A percentile compares a stretch with the other conserved stretches of the same genome.
phyloP scores from a whole-genome alignment of 2,329 filamentous ascomycete genomes.

The Byssochlamys sp. region DNA sequence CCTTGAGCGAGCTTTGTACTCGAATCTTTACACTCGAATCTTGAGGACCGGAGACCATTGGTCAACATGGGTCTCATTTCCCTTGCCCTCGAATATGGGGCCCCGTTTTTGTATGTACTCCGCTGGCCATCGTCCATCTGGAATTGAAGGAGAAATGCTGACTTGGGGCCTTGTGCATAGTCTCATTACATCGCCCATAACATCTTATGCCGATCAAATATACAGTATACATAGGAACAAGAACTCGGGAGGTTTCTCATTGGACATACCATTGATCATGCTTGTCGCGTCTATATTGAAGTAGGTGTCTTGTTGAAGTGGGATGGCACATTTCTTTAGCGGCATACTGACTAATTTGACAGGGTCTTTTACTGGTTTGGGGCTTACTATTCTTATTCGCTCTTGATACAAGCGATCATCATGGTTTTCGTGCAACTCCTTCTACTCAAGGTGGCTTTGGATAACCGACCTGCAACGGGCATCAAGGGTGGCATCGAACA shows the following conservation, averaged over 20 bases:
- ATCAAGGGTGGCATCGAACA: constrained; percentile 31
- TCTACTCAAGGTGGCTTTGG: constrained; percentile 52
- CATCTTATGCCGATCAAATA: constrained; percentile 59
- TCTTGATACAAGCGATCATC: constrained; percentile 51
- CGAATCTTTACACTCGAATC: neutral
- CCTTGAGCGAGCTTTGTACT: neutral
- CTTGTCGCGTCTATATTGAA: constrained; percentile 55
- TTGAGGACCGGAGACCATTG: neutral
- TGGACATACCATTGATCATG: constrained; percentile 60
- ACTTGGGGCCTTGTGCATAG: constrained; percentile 22
- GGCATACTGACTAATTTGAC: constrained; percentile 4
- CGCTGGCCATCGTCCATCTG: constrained; percentile 1
- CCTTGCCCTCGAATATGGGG: constrained; percentile 36
- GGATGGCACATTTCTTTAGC: neutral
- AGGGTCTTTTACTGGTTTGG: constrained; percentile 59
- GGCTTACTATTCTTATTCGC: constrained; percentile 48
- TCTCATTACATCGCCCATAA: constrained; percentile 53
- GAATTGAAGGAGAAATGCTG: constrained; percentile 5
- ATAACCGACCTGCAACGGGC: constrained; percentile 42
- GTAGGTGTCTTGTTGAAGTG: constrained; percentile 23
- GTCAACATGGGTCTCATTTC: constrained; percentile 31
- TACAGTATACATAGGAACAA: constrained; percentile 52
- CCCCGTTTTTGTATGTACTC: constrained; percentile 38
- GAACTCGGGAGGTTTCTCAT: constrained; percentile 54
- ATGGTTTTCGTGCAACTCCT: constrained; percentile 52